A percentile compares a stretch with the other conserved stretches of the same genome.
Conservation (phyloP, 495 filamentous ascomycete genomes). For the Lasiosphaeria hispida region DNA sequence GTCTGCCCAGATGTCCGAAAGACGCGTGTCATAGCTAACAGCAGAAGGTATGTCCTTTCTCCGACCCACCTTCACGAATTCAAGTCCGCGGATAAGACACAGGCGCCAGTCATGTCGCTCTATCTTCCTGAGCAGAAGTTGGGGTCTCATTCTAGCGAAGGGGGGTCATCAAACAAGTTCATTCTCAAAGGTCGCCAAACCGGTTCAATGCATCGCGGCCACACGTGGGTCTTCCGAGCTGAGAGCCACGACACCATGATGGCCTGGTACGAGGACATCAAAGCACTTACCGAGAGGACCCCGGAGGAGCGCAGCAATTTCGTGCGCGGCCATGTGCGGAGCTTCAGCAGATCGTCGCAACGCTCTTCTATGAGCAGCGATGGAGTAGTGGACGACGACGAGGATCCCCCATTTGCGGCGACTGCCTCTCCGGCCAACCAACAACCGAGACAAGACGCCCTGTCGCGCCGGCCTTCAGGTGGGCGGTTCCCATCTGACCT, state of each 20-base stretch:
- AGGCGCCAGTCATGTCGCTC: constrained; percentile 86
- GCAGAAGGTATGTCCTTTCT: constrained; percentile 86
- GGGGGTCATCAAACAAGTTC: constrained; percentile 94
- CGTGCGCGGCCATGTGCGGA: constrained; percentile 73
- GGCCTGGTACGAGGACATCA: constrained; percentile 93
- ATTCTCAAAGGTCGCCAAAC: constrained; percentile 95
- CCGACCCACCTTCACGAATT: constrained; percentile 97
- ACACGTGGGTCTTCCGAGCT: constrained; percentile 96
- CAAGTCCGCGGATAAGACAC: constrained; percentile 74
- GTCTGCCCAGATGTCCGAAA: neutral
- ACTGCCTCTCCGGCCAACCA: constrained; percentile 48
- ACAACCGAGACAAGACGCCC: constrained; percentile 44
- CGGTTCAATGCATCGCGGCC: constrained; percentile 87
- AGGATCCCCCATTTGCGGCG: constrained; percentile 71
- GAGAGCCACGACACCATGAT: constrained; percentile 96
- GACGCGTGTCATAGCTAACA: constrained; percentile 30
- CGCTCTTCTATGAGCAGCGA: constrained; percentile 68
- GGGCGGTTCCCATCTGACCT: constrained; percentile 88
- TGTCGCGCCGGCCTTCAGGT: constrained; percentile 68
- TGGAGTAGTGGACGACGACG: constrained; percentile 77
- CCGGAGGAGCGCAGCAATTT: constrained; percentile 86
- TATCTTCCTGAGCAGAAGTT: constrained; percentile 93
- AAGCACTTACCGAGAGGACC: constrained; percentile 78
- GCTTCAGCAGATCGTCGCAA: constrained; percentile 65
- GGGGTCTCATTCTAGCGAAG: constrained; percentile 81